Evolutionary conservation across 2,329 filamentous ascomycete species (phyloP).

Genomic region (Microsporum canis): DNA sequence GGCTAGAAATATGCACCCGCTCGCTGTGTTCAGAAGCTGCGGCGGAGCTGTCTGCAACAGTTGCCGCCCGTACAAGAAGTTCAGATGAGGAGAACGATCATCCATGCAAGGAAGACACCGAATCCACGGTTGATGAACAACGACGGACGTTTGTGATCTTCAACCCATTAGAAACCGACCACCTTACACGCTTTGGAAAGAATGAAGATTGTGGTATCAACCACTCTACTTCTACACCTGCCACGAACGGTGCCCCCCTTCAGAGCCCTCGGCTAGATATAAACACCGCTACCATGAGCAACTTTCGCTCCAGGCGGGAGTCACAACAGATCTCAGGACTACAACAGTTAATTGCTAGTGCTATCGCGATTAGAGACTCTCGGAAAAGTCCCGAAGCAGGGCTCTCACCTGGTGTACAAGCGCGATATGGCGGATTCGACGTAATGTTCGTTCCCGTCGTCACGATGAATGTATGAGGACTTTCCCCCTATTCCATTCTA

Average conservation of each 20-base stretch:
- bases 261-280: neutral
- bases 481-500: neutral
- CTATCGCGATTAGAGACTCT: conserved; percentile 6
- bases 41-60: conserved; percentile 1
- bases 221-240: neutral
- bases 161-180: conserved; percentile 18
- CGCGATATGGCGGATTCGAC: neutral
- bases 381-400: neutral
- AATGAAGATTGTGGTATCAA: neutral
- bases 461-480: conserved; percentile 2
- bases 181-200: conserved; percentile 8
- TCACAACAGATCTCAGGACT: conserved; percentile 12
- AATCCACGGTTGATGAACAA: conserved; percentile 1
- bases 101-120: neutral
- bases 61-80: neutral
- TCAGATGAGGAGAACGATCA: conserved; percentile 11
- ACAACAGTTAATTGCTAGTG: conserved; percentile 14
- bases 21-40: conserved; percentile 8
- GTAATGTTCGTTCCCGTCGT: conserved; percentile 6
- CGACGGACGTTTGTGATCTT: conserved; percentile 19
- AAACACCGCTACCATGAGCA: neutral
- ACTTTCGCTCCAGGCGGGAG: neutral
- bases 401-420: neutral
- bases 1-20: conserved; percentile 20
- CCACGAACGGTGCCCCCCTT: neutral